phyloP scores from a whole-genome alignment of 2,329 filamentous ascomycete species.

The Myriosclerotinia scirpicola region DNA sequence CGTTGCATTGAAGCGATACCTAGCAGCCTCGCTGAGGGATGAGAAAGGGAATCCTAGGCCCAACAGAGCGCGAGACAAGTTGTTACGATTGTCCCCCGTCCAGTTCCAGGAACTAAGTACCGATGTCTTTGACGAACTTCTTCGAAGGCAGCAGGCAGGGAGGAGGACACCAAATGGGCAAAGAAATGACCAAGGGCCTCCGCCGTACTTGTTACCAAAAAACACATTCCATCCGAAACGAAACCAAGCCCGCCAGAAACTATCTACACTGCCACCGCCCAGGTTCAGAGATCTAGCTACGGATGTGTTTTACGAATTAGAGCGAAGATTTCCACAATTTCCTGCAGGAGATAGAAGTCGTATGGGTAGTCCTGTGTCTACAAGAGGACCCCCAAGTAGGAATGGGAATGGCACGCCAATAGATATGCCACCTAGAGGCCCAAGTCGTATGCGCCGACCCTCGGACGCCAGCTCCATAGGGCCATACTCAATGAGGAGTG shows the following conservation, averaged over 20 bases:
- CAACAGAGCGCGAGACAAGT: conserved; percentile 91
- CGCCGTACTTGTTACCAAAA: conserved; percentile 78
- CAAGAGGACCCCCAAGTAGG: conserved; percentile 58
- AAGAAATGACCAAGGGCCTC: conserved; percentile 52
- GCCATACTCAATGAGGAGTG: conserved; percentile 43
- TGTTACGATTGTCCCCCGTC: conserved; percentile 81
- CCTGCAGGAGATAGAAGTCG: conserved; percentile 67
- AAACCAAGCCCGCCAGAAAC: conserved; percentile 94
- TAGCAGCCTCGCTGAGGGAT: conserved; percentile 69
- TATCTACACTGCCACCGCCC: conserved; percentile 82
- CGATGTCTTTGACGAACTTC: conserved; percentile 93
- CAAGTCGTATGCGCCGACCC: conserved; percentile 46
- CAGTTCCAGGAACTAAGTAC: conserved; percentile 98
- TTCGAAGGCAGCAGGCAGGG: conserved; percentile 74
- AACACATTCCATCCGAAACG: conserved; percentile 92
- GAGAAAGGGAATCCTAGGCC: conserved; percentile 72
- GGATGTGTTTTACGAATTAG: conserved; percentile 93
- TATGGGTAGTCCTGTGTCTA: conserved; percentile 65
- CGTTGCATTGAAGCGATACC: conserved; percentile 64
- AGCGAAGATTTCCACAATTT: conserved; percentile 84
- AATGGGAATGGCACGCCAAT: conserved; percentile 58
- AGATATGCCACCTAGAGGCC: conserved; percentile 56
- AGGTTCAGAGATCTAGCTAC: conserved; percentile 90
- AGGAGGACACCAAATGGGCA: conserved; percentile 54
- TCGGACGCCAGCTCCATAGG: conserved; percentile 60